A percentile compares a stretch with the other conserved stretches of the same genome.
Conservation (phyloP, 73 alveolate species). For the Stentor coeruleus region DNA sequence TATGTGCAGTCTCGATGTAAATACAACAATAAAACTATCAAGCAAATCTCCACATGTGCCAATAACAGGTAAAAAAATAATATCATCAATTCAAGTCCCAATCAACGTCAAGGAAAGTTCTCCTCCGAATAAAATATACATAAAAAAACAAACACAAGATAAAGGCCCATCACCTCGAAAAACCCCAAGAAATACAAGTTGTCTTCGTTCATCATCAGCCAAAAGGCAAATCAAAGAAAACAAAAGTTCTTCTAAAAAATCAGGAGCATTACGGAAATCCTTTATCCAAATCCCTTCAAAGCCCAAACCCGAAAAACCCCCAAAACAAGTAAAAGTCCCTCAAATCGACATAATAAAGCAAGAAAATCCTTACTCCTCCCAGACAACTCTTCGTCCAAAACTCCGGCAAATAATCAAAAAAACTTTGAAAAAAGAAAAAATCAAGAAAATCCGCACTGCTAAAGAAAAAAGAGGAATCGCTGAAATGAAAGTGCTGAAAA, state of each 20-base stretch:
- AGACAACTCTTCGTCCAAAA: not conserved
- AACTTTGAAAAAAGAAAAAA: conserved; percentile 17
- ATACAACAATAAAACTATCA: not conserved
- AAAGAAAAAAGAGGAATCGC: not conserved
- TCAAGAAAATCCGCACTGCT: not conserved
- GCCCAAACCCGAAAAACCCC: too few relatives aligned
- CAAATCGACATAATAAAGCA: not conserved
- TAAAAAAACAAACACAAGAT: not conserved
- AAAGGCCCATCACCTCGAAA: not conserved
- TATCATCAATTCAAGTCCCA: not conserved
- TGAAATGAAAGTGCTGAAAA: not conserved
- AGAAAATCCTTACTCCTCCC: not conserved
- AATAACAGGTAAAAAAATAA: not conserved
- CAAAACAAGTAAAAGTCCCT: too few relatives aligned
- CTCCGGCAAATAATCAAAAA: not conserved
- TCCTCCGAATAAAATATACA: not conserved
- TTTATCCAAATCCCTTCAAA: too few relatives aligned
- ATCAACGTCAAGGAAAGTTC: not conserved
- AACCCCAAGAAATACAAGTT: not conserved
- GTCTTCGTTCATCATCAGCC: too few relatives aligned
- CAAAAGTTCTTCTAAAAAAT: too few relatives aligned
- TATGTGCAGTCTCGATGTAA: not conserved
- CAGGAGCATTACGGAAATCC: too few relatives aligned
- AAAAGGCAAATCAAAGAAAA: too few relatives aligned
- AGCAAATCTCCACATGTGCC: not conserved